Conservation (phyloP, 192 early-diverging fungal species). For the Lobosporangium transversale region DNA sequence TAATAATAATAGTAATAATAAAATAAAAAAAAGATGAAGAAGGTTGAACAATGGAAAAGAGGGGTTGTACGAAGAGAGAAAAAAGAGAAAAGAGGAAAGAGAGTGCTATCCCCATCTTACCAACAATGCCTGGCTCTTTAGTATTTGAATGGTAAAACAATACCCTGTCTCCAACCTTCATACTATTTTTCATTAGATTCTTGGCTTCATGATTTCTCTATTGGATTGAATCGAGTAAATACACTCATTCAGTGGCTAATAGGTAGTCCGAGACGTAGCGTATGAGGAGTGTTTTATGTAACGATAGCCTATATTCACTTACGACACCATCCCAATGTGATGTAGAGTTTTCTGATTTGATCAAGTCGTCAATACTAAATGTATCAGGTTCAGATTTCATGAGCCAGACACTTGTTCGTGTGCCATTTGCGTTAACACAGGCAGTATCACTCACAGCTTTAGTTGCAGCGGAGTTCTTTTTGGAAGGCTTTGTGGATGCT, state of each 20-base stretch:
- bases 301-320: no score
- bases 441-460: slow-evolving; percentile 2
- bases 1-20: not conserved
- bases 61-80: no score
- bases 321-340: slow-evolving; percentile 86
- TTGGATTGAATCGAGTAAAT: not conserved
- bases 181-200: slow-evolving; percentile 80
- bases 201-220: slow-evolving; percentile 83
- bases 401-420: slow-evolving; percentile 67
- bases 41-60: no score
- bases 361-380: slow-evolving; percentile 74
- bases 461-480: not conserved
- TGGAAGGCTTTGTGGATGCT: not conserved
- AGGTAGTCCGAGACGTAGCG: no score
- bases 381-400: slow-evolving; percentile 86
- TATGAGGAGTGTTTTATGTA: no score
- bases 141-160: slow-evolving; percentile 93
- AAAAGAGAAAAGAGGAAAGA: no score
- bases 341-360: slow-evolving; percentile 40
- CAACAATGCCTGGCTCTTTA: slow-evolving; percentile 84
- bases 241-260: no score
- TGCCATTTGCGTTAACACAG: not conserved
- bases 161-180: slow-evolving; percentile 76
- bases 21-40: not conserved
- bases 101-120: no score